Base-by-base conservation (phyloP, 495 filamentous ascomycete species). In the Penicillium lagena region DNA sequence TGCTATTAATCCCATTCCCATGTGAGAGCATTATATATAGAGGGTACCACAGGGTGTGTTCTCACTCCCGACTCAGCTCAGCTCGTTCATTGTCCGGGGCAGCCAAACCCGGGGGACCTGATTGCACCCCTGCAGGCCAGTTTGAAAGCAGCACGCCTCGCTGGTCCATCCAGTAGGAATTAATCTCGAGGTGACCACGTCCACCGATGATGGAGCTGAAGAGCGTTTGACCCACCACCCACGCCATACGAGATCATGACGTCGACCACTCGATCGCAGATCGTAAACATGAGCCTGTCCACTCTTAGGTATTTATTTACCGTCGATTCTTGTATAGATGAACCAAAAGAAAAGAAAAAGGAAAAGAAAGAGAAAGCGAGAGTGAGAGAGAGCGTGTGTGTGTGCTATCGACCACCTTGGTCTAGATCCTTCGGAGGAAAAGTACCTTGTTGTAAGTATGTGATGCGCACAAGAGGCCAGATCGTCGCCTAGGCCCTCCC, bases 171-270 rank as follows among this genome's bases (percentile, higher is more conserved):
- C 56, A 59, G 56, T 60, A 54, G 56, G 56, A 60, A 54, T 39
- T 51, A 36, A 40, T 49, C 43, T 49, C 43, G 46, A 50, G 48
- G 32, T 22, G n/a, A 52, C 40, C 46, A 55, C 22, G 41, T 51
- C 48, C 2, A 22, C 28, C 39, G 38, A 15, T 30, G 33, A 34
- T 36, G 42, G 28, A 33, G 46, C 36, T 43, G 44, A 52, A 44
- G 37, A 47, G 37, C 37, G 15, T 35, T 40, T 30, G 52, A 52
- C 47, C 51, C 49, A 49, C 52, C 14, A 49, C 52, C 14, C 36
- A n/a, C 35, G 12, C 35, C 46, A 49, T 55, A 60, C 58, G 58
- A 58, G 55, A 44, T 38, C 36, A 60, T 60, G 58, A 60, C 58
- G 58, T 60, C 54, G 55, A 53, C 58, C 43, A 54, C 40, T 59